phyloP scores from a whole-genome alignment of 805 yeast species.

The Teunomyces lycoperdinae region DNA sequence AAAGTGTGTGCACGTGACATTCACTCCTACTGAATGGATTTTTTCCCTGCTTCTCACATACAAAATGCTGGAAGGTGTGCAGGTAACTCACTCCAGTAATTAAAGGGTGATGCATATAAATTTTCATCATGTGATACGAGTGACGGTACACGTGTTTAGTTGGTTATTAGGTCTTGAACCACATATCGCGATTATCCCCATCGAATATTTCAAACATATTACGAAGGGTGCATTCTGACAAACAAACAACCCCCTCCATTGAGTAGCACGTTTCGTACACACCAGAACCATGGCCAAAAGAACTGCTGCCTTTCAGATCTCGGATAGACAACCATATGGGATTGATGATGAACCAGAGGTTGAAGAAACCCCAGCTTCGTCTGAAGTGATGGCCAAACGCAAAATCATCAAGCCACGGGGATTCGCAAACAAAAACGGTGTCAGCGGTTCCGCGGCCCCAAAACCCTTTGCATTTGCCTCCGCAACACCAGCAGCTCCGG shows the following conservation, averaged over 20 bases:
- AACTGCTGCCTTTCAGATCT: conserved; percentile 61
- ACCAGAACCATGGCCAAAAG: conserved; percentile 59
- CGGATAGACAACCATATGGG: conserved; percentile 44
- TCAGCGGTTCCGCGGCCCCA: not conserved
- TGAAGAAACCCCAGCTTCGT: conserved; percentile 49
- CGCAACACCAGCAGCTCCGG: not conserved
- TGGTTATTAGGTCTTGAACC: not conserved
- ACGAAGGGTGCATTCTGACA: not conserved
- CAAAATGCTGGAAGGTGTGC: not conserved
- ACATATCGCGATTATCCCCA: not conserved
- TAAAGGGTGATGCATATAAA: not conserved
- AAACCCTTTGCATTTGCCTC: conserved; percentile 1
- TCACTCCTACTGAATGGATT: not conserved
- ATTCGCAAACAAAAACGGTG: not conserved
- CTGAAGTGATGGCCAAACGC: conserved; percentile 62
- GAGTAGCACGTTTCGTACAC: not conserved
- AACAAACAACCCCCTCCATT: conserved; percentile 6
- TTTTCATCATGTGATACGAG: not conserved
- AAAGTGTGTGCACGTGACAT: not conserved
- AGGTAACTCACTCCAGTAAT: not conserved
- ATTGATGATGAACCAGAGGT: conserved; percentile 33
- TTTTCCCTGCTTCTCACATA: no score
- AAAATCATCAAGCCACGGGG: conserved; percentile 57
- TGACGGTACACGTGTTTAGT: not conserved
- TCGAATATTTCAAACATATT: not conserved